Conservation (phyloP, 2,329 filamentous ascomycete species). For the Alternaria ethzedia region DNA sequence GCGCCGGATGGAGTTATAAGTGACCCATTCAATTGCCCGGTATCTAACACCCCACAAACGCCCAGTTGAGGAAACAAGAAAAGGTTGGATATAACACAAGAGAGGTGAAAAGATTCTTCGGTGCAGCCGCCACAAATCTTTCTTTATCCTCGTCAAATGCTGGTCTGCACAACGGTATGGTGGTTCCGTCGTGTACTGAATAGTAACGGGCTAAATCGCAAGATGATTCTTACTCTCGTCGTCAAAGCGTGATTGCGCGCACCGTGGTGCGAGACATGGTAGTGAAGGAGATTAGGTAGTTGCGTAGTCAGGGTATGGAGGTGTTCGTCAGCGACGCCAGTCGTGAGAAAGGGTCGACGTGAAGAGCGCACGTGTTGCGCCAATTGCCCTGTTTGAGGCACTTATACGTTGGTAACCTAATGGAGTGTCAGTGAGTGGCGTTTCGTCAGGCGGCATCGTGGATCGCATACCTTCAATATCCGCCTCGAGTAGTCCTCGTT, state of each 20-base stretch:
- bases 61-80: constrained; percentile 4
- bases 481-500: constrained; percentile 96
- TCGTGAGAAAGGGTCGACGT: constrained; percentile 8
- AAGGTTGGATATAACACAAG: constrained; percentile 15
- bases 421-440: constrained; percentile 13
- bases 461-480: constrained; percentile 78
- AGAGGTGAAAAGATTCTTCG: neutral
- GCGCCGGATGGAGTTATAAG: constrained; percentile 15
- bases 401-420: constrained; percentile 48
- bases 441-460: neutral
- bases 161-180: constrained; percentile 8
- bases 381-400: constrained; percentile 10
- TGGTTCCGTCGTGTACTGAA: constrained; percentile 18
- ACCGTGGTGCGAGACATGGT: constrained; percentile 27
- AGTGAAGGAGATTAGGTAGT: constrained; percentile 24
- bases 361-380: constrained; percentile 8
- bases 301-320: constrained; percentile 16
- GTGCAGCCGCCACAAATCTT: constrained; percentile 5
- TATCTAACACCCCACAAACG: constrained; percentile 24
- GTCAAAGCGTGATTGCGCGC: constrained; percentile 40
- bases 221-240: constrained; percentile 39
- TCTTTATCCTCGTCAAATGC: constrained; percentile 11
- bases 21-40: constrained; percentile 23
- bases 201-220: constrained; percentile 32
- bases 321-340: constrained; percentile 15